Percentiles rank a stretch among this genome's conserved stretches.
Conservation (phyloP, 1,139 yeast species). For the Candida mesenterica region DNA sequence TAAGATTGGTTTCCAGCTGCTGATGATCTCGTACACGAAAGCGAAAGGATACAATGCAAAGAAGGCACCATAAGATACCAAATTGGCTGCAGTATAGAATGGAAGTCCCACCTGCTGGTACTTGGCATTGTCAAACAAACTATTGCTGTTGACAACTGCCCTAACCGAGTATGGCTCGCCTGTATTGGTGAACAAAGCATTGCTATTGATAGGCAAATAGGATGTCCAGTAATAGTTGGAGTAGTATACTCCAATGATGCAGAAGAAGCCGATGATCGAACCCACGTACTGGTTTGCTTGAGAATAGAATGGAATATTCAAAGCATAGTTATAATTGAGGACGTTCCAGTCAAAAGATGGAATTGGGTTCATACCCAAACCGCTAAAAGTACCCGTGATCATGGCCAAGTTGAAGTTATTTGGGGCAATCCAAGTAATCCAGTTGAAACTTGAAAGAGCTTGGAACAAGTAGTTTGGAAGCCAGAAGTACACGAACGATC, state of each 20-base stretch:
- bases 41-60: constrained; percentile 46
- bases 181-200: constrained; percentile 15
- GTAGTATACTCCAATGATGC: constrained; percentile 17
- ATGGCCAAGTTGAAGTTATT: constrained; percentile 17
- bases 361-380: constrained; percentile 20
- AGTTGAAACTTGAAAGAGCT: constrained; percentile 18
- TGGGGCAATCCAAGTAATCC: constrained; percentile 23
- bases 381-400: constrained; percentile 16
- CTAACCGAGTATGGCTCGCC: constrained; percentile 16
- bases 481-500: constrained; percentile 21
- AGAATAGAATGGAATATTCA: constrained; percentile 15
- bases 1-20: constrained; percentile 9
- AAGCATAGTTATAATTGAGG: constrained; percentile 11
- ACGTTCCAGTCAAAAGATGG: constrained; percentile 20
- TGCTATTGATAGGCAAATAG: constrained; percentile 18
- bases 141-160: constrained; percentile 11
- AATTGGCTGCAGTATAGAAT: constrained; percentile 34
- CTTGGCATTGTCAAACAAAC: constrained; percentile 15
- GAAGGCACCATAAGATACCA: constrained; percentile 20
- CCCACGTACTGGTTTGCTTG: constrained; percentile 15
- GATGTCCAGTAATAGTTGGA: constrained; percentile 17
- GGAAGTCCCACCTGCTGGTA: constrained; percentile 37
- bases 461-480: constrained; percentile 18
- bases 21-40: constrained; percentile 15
- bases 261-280: constrained; percentile 12